phyloP scores from a whole-genome alignment of 345 rosid genomes.

The Pugionium cornutum region DNA sequence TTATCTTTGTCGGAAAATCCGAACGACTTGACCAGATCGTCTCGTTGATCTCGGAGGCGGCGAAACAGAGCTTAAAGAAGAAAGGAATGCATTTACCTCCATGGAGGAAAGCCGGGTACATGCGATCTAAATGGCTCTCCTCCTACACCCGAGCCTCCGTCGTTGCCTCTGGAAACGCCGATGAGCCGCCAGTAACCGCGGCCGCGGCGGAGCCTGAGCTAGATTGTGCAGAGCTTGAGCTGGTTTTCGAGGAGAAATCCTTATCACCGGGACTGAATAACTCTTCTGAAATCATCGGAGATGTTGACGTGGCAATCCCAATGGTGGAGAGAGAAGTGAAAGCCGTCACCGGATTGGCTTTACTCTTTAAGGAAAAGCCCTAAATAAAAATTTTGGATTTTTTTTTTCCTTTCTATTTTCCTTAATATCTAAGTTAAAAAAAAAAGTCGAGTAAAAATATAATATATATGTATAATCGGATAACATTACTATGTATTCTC shows the following conservation, averaged over 20 bases:
- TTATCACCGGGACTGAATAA: conserved; percentile 17
- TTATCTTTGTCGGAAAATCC: conserved; percentile 80
- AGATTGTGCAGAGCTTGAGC: conserved; percentile 48
- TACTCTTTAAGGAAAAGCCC: conserved; percentile 69
- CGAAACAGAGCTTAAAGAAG: conserved; percentile 82
- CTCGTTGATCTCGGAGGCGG: conserved; percentile 79
- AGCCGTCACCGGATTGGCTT: conserved; percentile 86
- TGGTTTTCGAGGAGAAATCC: conserved; percentile 60
- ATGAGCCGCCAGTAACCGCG: conserved; percentile 25
- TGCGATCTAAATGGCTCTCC: conserved; percentile 88
- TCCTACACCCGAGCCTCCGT: conserved; percentile 48
- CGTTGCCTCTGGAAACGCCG: conserved; percentile 22
- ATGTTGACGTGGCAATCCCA: conserved; percentile 48
- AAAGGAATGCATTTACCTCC: conserved; percentile 94
- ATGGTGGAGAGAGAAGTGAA: conserved; percentile 59
- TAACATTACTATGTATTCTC: conserved; percentile 24
- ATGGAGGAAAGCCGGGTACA: conserved; percentile 90
- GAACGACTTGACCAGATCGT: conserved; percentile 83
- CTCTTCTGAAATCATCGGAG: conserved; percentile 8
- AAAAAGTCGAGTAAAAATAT: conserved; percentile 19
- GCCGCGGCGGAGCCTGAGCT: conserved; percentile 26
- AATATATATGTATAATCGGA: conserved; percentile 20
- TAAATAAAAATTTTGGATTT: conserved; percentile 49
- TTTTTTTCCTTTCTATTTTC: conserved; percentile 14
- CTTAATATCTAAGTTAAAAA: conserved; percentile 25